A percentile compares a stretch with the other conserved stretches of the same genome.
phyloP scores from a whole-genome alignment of 805 yeast genomes.

The Metschnikowia sp. region DNA sequence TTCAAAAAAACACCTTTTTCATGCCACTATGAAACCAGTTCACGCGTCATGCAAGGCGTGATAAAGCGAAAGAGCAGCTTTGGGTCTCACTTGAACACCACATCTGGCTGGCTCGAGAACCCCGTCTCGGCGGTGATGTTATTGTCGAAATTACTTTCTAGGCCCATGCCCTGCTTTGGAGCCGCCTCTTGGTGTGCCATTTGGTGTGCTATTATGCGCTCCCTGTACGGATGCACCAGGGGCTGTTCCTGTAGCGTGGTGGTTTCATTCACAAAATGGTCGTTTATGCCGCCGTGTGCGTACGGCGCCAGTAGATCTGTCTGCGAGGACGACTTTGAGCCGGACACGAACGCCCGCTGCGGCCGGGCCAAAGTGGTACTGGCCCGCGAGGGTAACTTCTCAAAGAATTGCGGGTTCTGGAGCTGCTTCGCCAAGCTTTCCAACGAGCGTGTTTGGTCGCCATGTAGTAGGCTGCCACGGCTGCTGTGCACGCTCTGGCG shows the following conservation, averaged over 20 bases:
- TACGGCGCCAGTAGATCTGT: conserved; percentile 22
- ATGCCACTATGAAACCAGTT: too few species aligned
- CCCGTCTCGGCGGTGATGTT: conserved; percentile 14
- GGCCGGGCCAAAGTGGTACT: conserved; percentile 19
- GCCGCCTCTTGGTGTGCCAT: neutral
- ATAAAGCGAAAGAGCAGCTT: too few species aligned
- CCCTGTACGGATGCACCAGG: conserved; percentile 8
- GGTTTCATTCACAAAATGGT: conserved; percentile 26
- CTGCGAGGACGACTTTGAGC: conserved; percentile 23
- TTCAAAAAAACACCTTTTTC: too few species aligned
- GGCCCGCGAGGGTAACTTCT: conserved; percentile 36
- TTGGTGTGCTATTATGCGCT: neutral
- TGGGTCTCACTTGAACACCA: conserved; percentile 15
- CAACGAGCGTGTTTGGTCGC: conserved; percentile 19
- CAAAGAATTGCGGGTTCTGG: conserved; percentile 32
- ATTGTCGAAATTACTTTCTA: conserved; percentile 22
- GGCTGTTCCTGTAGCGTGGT: neutral
- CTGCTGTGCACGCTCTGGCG: conserved; percentile 13
- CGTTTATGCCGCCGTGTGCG: conserved; percentile 28
- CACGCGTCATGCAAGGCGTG: too few species aligned
- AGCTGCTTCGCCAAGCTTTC: conserved; percentile 41
- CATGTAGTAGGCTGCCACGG: conserved; percentile 6
- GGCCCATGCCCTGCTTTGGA: conserved; percentile 3
- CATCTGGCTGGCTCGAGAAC: conserved; percentile 15
- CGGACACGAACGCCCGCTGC: neutral